Evolutionary conservation across 2,329 filamentous ascomycete species (phyloP).

Genomic region (Exserohilum rostratum): DNA sequence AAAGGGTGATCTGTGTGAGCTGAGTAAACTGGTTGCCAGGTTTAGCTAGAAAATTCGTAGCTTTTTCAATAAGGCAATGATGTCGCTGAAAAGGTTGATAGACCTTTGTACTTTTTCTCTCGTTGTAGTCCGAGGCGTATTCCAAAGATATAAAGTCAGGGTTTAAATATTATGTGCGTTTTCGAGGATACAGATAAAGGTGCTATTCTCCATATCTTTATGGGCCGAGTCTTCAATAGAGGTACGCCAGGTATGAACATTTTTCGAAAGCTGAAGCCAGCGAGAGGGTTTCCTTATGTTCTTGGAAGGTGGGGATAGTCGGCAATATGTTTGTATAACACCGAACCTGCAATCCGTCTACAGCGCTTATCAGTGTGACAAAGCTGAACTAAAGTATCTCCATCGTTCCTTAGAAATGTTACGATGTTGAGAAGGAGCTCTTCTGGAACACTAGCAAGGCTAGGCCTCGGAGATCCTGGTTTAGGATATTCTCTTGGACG

Average conservation of each 20-base stretch:
- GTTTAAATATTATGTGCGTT: not conserved
- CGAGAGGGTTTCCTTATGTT: too few species aligned
- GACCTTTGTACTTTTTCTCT: not conserved
- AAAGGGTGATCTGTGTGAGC: not conserved
- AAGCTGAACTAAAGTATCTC: not conserved
- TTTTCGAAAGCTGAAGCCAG: not conserved
- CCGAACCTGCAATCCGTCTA: conserved; percentile 6
- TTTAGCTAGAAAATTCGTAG: not conserved
- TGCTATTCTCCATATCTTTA: not conserved
- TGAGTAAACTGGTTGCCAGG: conserved; percentile 4
- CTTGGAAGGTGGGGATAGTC: too few species aligned
- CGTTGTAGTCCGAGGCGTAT: too few species aligned
- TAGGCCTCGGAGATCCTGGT: too few species aligned
- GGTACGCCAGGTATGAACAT: not conserved
- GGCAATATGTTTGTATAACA: conserved; percentile 3
- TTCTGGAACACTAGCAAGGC: conserved; percentile 10
- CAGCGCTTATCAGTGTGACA: conserved; percentile 6
- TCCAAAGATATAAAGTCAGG: not conserved
- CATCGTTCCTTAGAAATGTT: not conserved
- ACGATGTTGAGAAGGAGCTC: conserved; percentile 9
- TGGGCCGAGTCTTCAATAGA: not conserved
- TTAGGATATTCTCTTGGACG: too few species aligned
- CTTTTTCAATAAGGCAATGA: too few species aligned
- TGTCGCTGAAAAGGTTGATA: too few species aligned
- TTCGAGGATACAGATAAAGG: not conserved